Conservation (phyloP, 345 rosid species). For the Orychophragmus violaceus region DNA sequence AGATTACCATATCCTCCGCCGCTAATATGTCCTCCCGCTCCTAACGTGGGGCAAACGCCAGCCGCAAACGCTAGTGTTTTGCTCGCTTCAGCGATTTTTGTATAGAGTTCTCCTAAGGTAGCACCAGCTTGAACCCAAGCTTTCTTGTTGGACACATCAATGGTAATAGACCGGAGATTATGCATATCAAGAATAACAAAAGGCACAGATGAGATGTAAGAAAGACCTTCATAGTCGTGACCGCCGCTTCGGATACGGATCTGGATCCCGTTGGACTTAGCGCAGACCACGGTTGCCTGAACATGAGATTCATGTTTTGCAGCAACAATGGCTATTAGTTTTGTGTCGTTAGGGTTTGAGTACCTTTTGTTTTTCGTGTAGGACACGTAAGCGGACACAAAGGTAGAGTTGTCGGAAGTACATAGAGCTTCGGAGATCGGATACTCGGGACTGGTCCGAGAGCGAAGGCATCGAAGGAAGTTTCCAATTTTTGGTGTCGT, state of each 20-base stretch:
- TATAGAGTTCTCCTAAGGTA: slow-evolving; percentile 47
- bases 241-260: slow-evolving; percentile 33
- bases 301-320: slow-evolving; percentile 32
- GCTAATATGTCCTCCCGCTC: slow-evolving; percentile 43
- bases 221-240: slow-evolving; percentile 33
- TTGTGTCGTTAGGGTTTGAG: slow-evolving; percentile 16
- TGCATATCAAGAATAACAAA: slow-evolving; percentile 40
- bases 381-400: slow-evolving; percentile 8
- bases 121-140: slow-evolving; percentile 59
- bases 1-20: slow-evolving; percentile 57
- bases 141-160: slow-evolving; percentile 29
- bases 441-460: not conserved
- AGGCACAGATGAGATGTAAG: slow-evolving; percentile 15
- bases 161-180: slow-evolving; percentile 34
- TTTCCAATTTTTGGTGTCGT: not conserved
- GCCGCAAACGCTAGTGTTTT: slow-evolving; percentile 38
- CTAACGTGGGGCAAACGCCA: slow-evolving; percentile 42
- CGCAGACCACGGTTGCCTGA: slow-evolving; percentile 32
- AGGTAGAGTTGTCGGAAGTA: slow-evolving; percentile 10
- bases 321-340: slow-evolving; percentile 23
- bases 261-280: slow-evolving; percentile 14
- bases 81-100: slow-evolving; percentile 39
- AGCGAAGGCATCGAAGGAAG: slow-evolving; percentile 9
- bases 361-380: slow-evolving; percentile 21
- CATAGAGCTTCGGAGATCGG: slow-evolving; percentile 10